Conservation (phyloP, 352 stramenopile species). For the Peronosclerospora sorghi region DNA sequence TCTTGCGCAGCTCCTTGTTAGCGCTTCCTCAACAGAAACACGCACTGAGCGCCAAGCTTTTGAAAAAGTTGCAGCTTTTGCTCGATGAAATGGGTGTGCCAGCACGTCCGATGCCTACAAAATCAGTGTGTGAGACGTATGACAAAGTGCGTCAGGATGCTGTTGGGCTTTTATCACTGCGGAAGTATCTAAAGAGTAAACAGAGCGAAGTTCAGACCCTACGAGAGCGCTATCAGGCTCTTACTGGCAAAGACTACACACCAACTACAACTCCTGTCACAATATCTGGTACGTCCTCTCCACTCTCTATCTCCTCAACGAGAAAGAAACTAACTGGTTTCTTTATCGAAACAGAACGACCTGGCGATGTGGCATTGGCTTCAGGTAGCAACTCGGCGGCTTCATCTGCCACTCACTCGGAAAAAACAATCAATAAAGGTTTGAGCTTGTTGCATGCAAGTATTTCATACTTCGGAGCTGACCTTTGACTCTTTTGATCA, state of each 20-base stretch:
- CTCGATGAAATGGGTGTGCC: conserved; percentile 56
- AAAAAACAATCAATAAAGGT: conserved; percentile 30
- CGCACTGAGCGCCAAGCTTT: conserved; percentile 44
- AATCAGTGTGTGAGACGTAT: conserved; percentile 47
- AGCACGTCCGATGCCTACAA: conserved; percentile 60
- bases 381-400: conserved; percentile 1
- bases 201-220: conserved; percentile 36
- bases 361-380: conserved; percentile 15
- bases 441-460: not conserved
- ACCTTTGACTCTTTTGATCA: not conserved
- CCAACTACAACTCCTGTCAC: conserved; percentile 28
- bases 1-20: conserved; percentile 44
- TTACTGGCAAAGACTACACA: conserved; percentile 45
- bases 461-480: not conserved
- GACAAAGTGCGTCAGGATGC: conserved; percentile 47
- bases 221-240: conserved; percentile 37
- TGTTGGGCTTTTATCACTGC: conserved; percentile 42
- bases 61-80: conserved; percentile 59
- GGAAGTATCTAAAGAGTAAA: conserved; percentile 51
- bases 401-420: conserved; percentile 9
- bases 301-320: not conserved
- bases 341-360: conserved; percentile 18
- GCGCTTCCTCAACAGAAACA: conserved; percentile 39
- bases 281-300: conserved; percentile 18
- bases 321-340: conserved; percentile 2